Percentiles rank a stretch among this genome's conserved stretches.
These are phyloP conservation scores for Potentilla sterilis DNA, from an alignment of 306 rosid genomes.

Conservation along the genomic window DNA sequence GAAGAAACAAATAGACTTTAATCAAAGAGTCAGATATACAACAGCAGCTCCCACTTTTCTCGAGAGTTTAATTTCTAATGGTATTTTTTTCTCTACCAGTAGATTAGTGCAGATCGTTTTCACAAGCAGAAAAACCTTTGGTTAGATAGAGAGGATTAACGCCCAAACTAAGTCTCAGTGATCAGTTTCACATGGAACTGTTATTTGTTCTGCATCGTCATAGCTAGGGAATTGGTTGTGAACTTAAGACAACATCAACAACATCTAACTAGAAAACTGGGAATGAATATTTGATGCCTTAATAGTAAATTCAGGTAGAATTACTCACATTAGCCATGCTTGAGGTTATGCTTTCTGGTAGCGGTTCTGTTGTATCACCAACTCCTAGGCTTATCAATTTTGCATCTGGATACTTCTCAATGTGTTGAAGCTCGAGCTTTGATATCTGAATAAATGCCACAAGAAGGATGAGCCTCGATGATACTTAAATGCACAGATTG, in stretches of 20 bases:
- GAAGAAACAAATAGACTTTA: background rate
- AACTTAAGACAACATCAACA: background rate
- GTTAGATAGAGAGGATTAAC: background rate
- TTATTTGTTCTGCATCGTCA: background rate
- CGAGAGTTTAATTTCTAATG: background rate
- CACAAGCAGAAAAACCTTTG: background rate
- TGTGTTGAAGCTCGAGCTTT: slow-evolving; percentile 48
- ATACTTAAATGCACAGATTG: background rate
- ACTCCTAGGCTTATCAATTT: slow-evolving; percentile 63
- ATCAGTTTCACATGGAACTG: background rate
- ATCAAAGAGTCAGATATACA: background rate
- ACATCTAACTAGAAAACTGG: background rate
- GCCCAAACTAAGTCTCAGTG: background rate
- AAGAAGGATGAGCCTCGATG: background rate
- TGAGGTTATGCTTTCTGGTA: slow-evolving; percentile 56
- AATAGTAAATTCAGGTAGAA: background rate
- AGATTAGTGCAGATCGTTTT: background rate
- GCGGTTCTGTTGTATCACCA: slow-evolving; percentile 74
- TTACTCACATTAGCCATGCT: slow-evolving; percentile 52
- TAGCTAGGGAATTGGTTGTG: background rate
- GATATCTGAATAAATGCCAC: slow-evolving; percentile 48
- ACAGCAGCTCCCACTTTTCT: background rate
- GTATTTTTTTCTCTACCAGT: background rate
- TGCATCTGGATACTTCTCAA: slow-evolving; percentile 56
- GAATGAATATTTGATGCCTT: background rate